These are phyloP conservation scores for Yarrowia sp. DNA, from an alignment of 805 yeast genomes.

Conservation along the genomic window DNA sequence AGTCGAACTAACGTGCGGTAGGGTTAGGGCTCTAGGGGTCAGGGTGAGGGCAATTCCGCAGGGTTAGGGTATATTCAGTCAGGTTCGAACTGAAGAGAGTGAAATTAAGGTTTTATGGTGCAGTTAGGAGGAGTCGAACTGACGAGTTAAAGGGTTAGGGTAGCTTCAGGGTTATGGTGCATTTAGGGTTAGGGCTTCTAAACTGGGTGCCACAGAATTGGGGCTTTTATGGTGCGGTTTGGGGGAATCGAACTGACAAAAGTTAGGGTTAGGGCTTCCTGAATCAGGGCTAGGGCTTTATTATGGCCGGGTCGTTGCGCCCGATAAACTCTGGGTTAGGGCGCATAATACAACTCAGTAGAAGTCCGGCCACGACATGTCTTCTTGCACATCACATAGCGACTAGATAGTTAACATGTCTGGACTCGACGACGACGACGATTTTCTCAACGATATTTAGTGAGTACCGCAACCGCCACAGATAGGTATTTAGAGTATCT, in stretches of 20 bases:
- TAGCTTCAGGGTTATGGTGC: too few species aligned
- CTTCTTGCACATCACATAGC: slow-evolving; percentile 7
- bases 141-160: too few species aligned
- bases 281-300: too few species aligned
- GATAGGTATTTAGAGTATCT: slow-evolving; percentile 26
- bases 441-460: slow-evolving; percentile 91
- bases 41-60: too few species aligned
- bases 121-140: too few species aligned
- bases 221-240: too few species aligned
- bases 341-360: not conserved
- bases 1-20: not conserved
- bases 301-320: too few species aligned
- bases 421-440: slow-evolving; percentile 87
- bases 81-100: too few species aligned
- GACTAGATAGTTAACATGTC: slow-evolving; percentile 55
- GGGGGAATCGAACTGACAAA: not conserved
- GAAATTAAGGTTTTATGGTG: too few species aligned
- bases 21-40: not conserved
- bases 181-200: too few species aligned
- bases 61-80: too few species aligned
- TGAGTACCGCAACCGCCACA: slow-evolving; percentile 40
- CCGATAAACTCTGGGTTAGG: not conserved
- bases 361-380: not conserved
- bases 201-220: too few species aligned
- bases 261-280: not conserved